Conservation (phyloP, 2,329 filamentous ascomycete species). For the Colletotrichum tofieldiae region DNA sequence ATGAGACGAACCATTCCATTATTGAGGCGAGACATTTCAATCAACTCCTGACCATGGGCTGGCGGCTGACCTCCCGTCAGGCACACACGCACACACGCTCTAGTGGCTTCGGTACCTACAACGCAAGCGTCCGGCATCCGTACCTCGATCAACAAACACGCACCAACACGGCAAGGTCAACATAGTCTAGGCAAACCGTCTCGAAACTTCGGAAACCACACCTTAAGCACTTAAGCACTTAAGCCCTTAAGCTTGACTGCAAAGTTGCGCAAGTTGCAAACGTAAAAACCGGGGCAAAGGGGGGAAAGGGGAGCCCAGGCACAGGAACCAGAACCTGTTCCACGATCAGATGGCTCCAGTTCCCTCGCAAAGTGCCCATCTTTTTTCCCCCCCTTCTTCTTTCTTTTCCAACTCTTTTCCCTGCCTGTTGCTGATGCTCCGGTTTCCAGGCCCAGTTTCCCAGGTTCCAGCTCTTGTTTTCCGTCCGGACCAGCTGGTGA, state of each 20-base stretch:
- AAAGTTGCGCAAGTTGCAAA: conserved; percentile 1
- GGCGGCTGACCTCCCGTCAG: conserved; percentile 16
- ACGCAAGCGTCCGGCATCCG: background rate
- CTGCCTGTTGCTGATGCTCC: background rate
- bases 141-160: background rate
- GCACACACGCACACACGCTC: background rate
- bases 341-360: background rate
- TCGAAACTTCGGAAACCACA: conserved; percentile 12
- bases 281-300: conserved; percentile 16
- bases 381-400: too few species aligned
- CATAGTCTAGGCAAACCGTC: background rate
- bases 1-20: conserved; percentile 22
- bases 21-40: conserved; percentile 35
- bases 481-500: conserved; percentile 16
- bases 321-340: background rate
- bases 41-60: conserved; percentile 35
- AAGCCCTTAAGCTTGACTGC: conserved; percentile 32
- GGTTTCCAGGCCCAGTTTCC: background rate
- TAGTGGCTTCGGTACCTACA: background rate
- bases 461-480: conserved; percentile 1
- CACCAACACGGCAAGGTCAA: conserved; percentile 19
- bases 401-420: background rate
- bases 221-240: conserved; percentile 7
- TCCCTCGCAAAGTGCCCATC: conserved; percentile 4
- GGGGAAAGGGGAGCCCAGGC: background rate